These are phyloP conservation scores for Cylindricascospora bacillispora DNA, from an alignment of 1,139 yeast genomes.

Conservation along the genomic window DNA sequence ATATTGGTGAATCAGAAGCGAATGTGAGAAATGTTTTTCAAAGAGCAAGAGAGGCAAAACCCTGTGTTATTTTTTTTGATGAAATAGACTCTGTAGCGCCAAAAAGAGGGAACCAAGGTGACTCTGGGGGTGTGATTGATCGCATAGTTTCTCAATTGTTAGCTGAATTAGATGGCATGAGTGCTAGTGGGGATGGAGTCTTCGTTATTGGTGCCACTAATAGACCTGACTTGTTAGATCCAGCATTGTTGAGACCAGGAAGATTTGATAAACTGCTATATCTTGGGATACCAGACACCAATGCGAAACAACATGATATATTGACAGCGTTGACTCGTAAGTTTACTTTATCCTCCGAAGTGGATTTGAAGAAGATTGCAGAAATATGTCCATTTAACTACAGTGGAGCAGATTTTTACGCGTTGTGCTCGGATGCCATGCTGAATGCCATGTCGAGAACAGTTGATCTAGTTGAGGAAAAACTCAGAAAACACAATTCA, in stretches of 20 bases:
- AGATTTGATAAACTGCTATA: conserved; percentile 91
- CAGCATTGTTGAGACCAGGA: conserved; percentile 89
- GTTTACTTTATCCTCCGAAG: conserved; percentile 49
- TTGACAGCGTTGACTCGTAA: conserved; percentile 82
- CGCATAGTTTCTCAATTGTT: conserved; percentile 88
- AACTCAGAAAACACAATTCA: conserved; percentile 42
- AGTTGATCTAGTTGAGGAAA: conserved; percentile 62
- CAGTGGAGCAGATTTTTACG: conserved; percentile 97
- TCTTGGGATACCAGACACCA: conserved; percentile 83
- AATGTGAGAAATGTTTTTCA: conserved; percentile 91
- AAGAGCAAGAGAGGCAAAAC: conserved; percentile 88
- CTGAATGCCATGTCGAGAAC: conserved; percentile 87
- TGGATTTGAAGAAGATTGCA: conserved; percentile 51
- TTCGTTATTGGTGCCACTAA: conserved; percentile 97
- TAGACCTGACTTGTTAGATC: conserved; percentile 87
- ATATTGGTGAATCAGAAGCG: conserved; percentile 97
- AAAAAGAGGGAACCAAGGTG: conserved; percentile 95
- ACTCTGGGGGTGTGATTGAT: conserved; percentile 98
- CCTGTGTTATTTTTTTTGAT: conserved; percentile 94
- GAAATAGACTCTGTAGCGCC: conserved; percentile 98
- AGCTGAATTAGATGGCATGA: conserved; percentile 95
- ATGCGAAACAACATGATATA: conserved; percentile 77
- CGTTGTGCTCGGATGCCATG: conserved; percentile 90
- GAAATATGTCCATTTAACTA: conserved; percentile 70
- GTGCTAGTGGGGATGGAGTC: conserved; percentile 77